A percentile compares a stretch with the other conserved stretches of the same genome.
Conservation (phyloP, 306 rosid genomes). For the Canavalia gladiata region DNA sequence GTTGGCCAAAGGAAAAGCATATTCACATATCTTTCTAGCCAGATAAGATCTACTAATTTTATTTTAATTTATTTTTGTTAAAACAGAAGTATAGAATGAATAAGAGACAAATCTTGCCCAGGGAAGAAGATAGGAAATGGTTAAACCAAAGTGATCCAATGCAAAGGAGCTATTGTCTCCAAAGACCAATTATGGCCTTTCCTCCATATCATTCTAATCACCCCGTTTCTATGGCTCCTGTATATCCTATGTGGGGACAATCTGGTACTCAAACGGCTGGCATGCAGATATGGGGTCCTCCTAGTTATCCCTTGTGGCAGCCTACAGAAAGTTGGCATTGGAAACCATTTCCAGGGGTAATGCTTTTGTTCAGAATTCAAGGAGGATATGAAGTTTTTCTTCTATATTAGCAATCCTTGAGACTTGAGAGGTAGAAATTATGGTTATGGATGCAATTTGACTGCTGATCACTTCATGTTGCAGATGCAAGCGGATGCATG, state of each 20-base stretch:
- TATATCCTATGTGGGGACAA: constrained; percentile 83
- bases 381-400: neutral
- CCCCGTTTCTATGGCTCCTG: constrained; percentile 61
- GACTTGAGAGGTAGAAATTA: constrained; percentile 29
- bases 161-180: constrained; percentile 67
- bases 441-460: constrained; percentile 37
- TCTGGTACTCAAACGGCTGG: constrained; percentile 53
- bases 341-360: constrained; percentile 78
- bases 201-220: constrained; percentile 77
- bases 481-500: constrained; percentile 89
- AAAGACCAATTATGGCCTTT: constrained; percentile 80
- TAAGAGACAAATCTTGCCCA: constrained; percentile 85
- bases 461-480: constrained; percentile 45
- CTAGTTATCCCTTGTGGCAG: constrained; percentile 78
- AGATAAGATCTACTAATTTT: constrained; percentile 10
- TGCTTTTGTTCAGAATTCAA: constrained; percentile 5
- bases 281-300: constrained; percentile 70
- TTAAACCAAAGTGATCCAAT: constrained; percentile 59
- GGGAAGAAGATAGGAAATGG: constrained; percentile 78
- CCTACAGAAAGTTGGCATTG: constrained; percentile 78
- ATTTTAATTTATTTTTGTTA: neutral
- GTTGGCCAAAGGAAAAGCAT: constrained; percentile 1
- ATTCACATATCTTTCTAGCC: neutral
- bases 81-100: constrained; percentile 93
- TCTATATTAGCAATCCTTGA: constrained; percentile 35